Evolutionary conservation across 2,329 filamentous ascomycete genomes (phyloP).

Genomic region (Colletotrichum camelliae): DNA sequence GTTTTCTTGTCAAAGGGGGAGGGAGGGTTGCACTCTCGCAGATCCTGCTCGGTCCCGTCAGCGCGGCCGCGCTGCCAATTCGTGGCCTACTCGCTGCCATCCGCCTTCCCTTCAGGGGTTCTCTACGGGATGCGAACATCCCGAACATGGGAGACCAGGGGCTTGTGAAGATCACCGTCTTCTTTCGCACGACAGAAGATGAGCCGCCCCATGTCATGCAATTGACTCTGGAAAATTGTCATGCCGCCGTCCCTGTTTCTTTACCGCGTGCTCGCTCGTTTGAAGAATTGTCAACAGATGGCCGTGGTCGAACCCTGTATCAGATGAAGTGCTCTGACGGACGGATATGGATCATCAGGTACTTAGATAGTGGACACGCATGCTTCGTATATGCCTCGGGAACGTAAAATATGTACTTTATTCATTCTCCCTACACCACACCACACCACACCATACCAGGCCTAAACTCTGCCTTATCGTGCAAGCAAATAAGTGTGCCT

Average conservation of each 20-base stretch:
- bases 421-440: not conserved
- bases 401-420: not conserved
- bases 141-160: not conserved
- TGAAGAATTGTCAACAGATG: conserved; percentile 1
- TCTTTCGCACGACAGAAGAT: not conserved
- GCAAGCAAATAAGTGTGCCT: not conserved
- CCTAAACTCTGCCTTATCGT: not conserved
- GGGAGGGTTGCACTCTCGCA: not conserved
- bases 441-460: not conserved
- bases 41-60: conserved; percentile 14
- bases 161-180: not conserved
- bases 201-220: not conserved
- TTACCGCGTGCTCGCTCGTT: not conserved
- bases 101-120: conserved; percentile 2
- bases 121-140: conserved; percentile 7
- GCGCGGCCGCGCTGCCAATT: conserved; percentile 8
- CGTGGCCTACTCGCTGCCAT: conserved; percentile 12
- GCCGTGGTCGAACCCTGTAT: not conserved
- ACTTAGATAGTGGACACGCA: not conserved
- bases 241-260: not conserved
- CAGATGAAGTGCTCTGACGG: not conserved
- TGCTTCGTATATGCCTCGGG: not conserved
- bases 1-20: not conserved
- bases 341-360: no score
- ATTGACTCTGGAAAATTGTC: not conserved